Conservation (phyloP, 257 asterid genomes). For the Solanum microdontum region DNA sequence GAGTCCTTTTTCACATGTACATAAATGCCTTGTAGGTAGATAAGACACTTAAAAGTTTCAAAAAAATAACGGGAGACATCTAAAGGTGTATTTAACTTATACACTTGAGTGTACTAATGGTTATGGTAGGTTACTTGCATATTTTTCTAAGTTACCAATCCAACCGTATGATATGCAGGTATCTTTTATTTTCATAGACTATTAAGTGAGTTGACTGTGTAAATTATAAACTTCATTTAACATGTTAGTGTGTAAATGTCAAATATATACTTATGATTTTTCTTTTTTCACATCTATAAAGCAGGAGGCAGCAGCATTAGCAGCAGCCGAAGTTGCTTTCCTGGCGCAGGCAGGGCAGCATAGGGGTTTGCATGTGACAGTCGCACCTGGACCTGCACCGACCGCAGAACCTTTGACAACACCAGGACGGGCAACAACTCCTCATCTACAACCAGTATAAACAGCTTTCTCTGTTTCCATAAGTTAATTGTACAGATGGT, state of each 20-base stretch:
- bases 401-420: slow-evolving; percentile 4
- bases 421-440: not conserved
- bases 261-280: not conserved
- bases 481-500: not conserved
- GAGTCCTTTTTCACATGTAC: not conserved
- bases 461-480: not conserved
- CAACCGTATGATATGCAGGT: not conserved
- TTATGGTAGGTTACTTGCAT: not conserved
- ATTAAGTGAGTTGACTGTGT: not conserved
- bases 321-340: slow-evolving; percentile 43
- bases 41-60: not conserved
- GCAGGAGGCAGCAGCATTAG: slow-evolving; percentile 33
- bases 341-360: slow-evolving; percentile 33
- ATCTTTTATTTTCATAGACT: not conserved
- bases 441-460: slow-evolving; percentile 1
- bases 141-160: not conserved
- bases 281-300: not conserved
- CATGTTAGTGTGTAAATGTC: not conserved
- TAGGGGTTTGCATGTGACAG: slow-evolving; percentile 29
- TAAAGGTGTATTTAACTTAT: not conserved
- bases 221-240: not conserved
- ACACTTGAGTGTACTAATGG: not conserved
- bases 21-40: not conserved
- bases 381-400: slow-evolving; percentile 16
- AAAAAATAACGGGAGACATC: not conserved